Evolutionary conservation across 2,329 filamentous ascomycete genomes (phyloP).

Genomic region (Basipetospora chlamydospora): DNA sequence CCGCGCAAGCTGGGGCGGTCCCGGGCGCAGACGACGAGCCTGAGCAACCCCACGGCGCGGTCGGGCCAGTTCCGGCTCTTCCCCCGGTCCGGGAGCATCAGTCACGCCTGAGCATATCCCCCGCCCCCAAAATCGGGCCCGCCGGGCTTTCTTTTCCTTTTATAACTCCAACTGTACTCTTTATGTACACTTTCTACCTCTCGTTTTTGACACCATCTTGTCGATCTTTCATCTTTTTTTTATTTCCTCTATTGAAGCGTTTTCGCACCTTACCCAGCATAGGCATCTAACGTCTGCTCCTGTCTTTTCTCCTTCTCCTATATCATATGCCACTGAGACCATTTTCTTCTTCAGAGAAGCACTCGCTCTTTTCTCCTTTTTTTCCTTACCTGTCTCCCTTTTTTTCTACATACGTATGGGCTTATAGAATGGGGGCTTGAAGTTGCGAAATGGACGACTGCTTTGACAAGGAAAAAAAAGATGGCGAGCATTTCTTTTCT

Average conservation of each 20-base stretch:
- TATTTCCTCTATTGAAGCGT: neutral
- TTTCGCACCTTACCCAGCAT: too few species aligned
- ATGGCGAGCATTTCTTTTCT: too few species aligned
- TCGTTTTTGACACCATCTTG: neutral
- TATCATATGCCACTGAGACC: too few species aligned
- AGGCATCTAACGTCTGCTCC: too few species aligned
- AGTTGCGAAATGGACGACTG: too few species aligned
- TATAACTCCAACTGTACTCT: neutral
- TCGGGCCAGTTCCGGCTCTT: slow-evolving; percentile 33
- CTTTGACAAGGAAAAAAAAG: too few species aligned
- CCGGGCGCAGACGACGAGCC: slow-evolving; percentile 31
- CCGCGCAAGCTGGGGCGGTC: slow-evolving; percentile 18
- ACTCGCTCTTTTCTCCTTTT: neutral
- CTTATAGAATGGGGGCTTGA: too few species aligned
- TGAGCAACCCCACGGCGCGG: slow-evolving; percentile 27
- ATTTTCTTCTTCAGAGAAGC: neutral
- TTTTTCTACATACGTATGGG: too few species aligned
- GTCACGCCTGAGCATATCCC: slow-evolving; percentile 12
- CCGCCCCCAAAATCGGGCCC: neutral
- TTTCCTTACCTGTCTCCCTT: too few species aligned
- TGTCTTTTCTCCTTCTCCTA: too few species aligned
- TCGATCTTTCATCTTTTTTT: slow-evolving; percentile 2
- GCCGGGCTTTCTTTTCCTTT: neutral
- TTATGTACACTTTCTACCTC: slow-evolving; percentile 3
- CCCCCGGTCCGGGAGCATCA: slow-evolving; percentile 14